Conservation (phyloP, 2,329 filamentous ascomycete species). For the Trichoderma sp. region DNA sequence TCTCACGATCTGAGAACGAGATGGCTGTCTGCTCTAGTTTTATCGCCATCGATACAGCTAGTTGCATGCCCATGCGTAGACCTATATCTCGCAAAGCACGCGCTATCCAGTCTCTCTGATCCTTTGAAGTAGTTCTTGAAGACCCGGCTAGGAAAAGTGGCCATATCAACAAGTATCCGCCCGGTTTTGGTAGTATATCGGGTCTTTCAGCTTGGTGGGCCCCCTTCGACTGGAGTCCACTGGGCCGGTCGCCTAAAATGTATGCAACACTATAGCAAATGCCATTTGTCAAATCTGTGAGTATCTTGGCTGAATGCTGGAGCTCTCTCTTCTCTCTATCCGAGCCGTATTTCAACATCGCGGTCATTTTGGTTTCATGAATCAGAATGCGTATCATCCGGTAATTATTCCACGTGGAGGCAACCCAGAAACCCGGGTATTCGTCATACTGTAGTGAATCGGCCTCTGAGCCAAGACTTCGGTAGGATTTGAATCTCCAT, state of each 20-base stretch:
- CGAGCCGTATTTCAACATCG: not conserved
- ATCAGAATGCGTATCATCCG: not conserved
- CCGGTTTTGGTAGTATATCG: not conserved
- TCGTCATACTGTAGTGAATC: not conserved
- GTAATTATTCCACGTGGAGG: not conserved
- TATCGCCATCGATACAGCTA: conserved; percentile 24
- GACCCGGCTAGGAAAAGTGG: not conserved
- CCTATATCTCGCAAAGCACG: not conserved
- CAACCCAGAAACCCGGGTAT: not conserved
- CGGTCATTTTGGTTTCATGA: not conserved
- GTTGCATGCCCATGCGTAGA: conserved; percentile 22
- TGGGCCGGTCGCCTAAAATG: conserved; percentile 20
- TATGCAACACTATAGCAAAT: conserved; percentile 25
- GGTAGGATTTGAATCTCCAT: not conserved
- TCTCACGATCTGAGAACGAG: conserved; percentile 22
- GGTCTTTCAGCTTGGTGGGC: not conserved
- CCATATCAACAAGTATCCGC: not conserved
- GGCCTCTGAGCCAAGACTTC: not conserved
- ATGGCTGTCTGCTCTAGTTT: conserved; percentile 20
- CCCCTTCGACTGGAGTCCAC: not conserved
- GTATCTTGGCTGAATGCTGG: conserved; percentile 17
- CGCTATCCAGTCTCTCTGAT: not conserved
- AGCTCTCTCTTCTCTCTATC: not conserved
- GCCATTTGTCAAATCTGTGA: conserved; percentile 20
- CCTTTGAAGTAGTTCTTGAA: not conserved